These are phyloP conservation scores for Cetraspora pellucida DNA, from an alignment of 192 early-diverging fungal species.

Conservation along the genomic window DNA sequence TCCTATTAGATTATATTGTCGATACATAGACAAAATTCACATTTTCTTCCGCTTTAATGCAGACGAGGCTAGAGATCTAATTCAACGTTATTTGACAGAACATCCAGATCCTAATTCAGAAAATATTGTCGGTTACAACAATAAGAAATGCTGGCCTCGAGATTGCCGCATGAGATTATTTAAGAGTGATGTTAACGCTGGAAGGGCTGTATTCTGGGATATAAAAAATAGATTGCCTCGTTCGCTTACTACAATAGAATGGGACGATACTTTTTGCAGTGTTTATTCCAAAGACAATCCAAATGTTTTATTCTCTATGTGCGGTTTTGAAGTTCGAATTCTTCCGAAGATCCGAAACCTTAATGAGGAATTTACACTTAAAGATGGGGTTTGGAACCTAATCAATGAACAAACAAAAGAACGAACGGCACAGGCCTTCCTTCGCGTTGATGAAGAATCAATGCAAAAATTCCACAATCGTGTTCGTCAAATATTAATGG, in stretches of 20 bases:
- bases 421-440: slow-evolving; percentile 93
- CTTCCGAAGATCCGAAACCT: slow-evolving; percentile 86
- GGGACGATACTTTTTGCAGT: slow-evolving; percentile 95
- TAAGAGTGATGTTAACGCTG: slow-evolving; percentile 98
- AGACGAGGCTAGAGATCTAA: slow-evolving; percentile 92
- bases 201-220: slow-evolving; percentile 99
- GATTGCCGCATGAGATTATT: slow-evolving; percentile 99
- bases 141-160: slow-evolving; percentile 98
- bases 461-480: slow-evolving; percentile 94
- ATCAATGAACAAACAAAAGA: slow-evolving; percentile 98
- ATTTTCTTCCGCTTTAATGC: slow-evolving; percentile 93
- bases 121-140: slow-evolving; percentile 97
- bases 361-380: slow-evolving; percentile 87
- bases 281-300: slow-evolving; percentile 99
- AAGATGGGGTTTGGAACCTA: slow-evolving; percentile 91
- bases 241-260: slow-evolving; percentile 95
- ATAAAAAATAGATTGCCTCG: slow-evolving; percentile 97
- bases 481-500: slow-evolving; percentile 97
- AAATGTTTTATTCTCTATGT: slow-evolving; percentile 89
- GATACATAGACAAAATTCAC: slow-evolving; percentile 92
- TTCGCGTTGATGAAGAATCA: slow-evolving; percentile 95
- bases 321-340: slow-evolving; percentile 95
- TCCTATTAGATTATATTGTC: slow-evolving; percentile 94
- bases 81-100: slow-evolving; percentile 96
- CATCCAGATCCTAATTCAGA: slow-evolving; percentile 99